Evolutionary conservation across 2,329 filamentous ascomycete species (phyloP), one percentile per base, ranked within the genome.

Genomic region (Colletotrichum agaves): DNA sequence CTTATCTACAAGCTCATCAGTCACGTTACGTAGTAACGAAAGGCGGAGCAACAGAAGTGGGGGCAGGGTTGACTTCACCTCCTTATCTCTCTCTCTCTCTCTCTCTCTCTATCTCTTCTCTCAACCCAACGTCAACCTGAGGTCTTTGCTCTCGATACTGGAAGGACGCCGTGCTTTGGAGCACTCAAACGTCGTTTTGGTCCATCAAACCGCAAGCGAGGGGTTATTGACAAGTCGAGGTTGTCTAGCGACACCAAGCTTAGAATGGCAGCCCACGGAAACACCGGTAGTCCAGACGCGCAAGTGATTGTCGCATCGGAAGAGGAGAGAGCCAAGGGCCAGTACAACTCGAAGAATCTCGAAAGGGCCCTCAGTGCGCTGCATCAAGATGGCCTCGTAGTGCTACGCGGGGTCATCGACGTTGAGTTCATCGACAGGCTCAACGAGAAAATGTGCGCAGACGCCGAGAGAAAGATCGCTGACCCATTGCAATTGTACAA

Each of bases 361-460:
- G 87, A 90, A 70, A 80, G 81, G 11, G 85, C 85, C 0, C 83
- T 86, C 0, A 77, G 83, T 2, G 79, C 82, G 31, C 71, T 89
- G 7, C 81, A 86, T 58, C 73, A 75, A 31, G 87, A 89, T 69
- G 87, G 87, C 0, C 75, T 89, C 0, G 85, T 90, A 1, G 83
- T 90, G 0, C 75, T 89, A 2, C 81, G 87, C 59, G 78, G 86
- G 72, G 82, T 82, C 3, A 79, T 89, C 23, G 79, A 82, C 0
- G 83, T 86, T 69, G 73, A 78, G 0, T 74, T 82, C n/a, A 76
- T 90, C 4, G 85, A 90, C 71, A 72, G 73, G 5, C 77, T 91
- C 44, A 90, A 90, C 72, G 69, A 72, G 53, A 86, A 84, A 71
- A 91, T 90, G 88, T 80, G 86, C 1, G 44, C 84, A 49, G 88